Percentiles rank a stretch among this genome's conserved stretches.
These are phyloP conservation scores for Fusarium continuum DNA, from an alignment of 2,329 filamentous ascomycete species.

Conservation along the genomic window DNA sequence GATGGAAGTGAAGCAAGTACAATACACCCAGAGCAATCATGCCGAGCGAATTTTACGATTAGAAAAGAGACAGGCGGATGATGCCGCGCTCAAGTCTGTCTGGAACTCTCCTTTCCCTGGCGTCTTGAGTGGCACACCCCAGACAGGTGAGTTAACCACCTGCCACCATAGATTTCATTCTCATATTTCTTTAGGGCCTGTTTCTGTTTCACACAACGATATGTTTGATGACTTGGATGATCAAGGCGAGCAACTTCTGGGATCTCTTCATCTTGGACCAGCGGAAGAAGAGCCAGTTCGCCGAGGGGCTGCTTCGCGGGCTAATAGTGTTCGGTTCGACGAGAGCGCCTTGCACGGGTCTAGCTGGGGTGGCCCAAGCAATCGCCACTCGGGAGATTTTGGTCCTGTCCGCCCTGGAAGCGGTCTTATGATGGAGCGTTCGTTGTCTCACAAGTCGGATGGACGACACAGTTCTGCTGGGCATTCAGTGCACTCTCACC, in stretches of 20 bases:
- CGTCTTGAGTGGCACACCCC: constrained; percentile 81
- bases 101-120: constrained; percentile 97
- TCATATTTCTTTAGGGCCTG: constrained; percentile 67
- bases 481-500: constrained; percentile 74
- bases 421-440: constrained; percentile 89
- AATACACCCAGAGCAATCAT: constrained; percentile 69
- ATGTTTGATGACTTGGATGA: constrained; percentile 92
- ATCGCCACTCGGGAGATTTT: constrained; percentile 85
- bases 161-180: constrained; percentile 5
- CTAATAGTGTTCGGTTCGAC: constrained; percentile 97
- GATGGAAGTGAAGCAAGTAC: constrained; percentile 75
- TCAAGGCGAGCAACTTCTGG: constrained; percentile 80
- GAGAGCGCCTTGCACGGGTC: constrained; percentile 92
- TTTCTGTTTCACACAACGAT: constrained; percentile 82
- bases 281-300: constrained; percentile 86
- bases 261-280: constrained; percentile 80
- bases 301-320: constrained; percentile 86
- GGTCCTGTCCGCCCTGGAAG: constrained; percentile 80
- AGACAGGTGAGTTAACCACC: constrained; percentile 73
- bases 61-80: constrained; percentile 73
- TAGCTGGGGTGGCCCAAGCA: constrained; percentile 80
- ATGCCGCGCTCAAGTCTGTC: constrained; percentile 79
- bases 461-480: constrained; percentile 94
- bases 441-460: constrained; percentile 94
- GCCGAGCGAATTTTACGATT: constrained; percentile 68